Evolutionary conservation across 306 rosid genomes (phyloP).

Genomic region (Cicer yamashitae): DNA sequence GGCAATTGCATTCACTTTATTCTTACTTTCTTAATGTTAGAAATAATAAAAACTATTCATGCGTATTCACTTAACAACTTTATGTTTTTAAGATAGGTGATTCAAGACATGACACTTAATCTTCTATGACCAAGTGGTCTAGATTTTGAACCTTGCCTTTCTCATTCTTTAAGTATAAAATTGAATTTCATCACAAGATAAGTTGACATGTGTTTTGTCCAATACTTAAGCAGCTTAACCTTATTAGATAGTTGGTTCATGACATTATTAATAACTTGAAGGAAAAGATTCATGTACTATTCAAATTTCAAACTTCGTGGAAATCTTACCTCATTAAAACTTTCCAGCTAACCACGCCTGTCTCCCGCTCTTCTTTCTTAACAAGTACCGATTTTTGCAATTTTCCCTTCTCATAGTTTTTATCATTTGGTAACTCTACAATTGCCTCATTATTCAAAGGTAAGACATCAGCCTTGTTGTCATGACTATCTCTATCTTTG

Average conservation of each 20-base stretch:
- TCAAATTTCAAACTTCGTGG: constrained; percentile 1
- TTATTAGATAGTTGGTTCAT: not conserved
- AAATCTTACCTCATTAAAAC: constrained; percentile 66
- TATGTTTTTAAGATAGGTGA: not conserved
- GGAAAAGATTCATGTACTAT: constrained; percentile 7
- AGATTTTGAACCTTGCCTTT: not conserved
- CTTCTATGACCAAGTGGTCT: not conserved
- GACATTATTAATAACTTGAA: not conserved
- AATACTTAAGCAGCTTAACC: too few relatives aligned
- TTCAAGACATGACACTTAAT: not conserved
- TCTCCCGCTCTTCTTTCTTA: constrained; percentile 88
- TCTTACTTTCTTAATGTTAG: not conserved
- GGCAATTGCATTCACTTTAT: not conserved
- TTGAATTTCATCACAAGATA: not conserved
- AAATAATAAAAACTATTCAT: not conserved
- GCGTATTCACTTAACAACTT: not conserved
- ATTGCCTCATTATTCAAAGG: constrained; percentile 46
- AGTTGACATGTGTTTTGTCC: not conserved
- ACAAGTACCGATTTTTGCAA: constrained; percentile 66
- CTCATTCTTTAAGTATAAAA: not conserved
- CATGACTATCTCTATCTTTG: constrained; percentile 32
- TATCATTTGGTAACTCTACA: constrained; percentile 51
- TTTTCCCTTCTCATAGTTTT: constrained; percentile 55
- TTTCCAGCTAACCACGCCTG: constrained; percentile 85
- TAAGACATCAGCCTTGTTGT: constrained; percentile 35